Conservation (phyloP, 2,329 filamentous ascomycete genomes). For the Aphanocladium album region DNA sequence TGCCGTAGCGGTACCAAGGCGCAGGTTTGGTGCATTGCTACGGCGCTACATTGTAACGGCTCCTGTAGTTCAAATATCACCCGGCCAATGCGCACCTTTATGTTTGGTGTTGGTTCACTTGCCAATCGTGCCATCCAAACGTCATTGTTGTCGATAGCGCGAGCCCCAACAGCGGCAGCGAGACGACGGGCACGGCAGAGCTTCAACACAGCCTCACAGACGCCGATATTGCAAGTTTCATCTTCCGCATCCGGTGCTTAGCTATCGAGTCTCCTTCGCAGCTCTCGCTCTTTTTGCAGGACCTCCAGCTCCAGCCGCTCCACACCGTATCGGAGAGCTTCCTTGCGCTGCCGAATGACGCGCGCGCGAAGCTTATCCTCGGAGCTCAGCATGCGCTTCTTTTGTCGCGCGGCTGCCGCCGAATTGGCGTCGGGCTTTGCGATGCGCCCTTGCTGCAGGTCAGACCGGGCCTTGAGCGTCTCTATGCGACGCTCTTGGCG, state of each 20-base stretch:
- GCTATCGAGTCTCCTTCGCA: conserved; percentile 45
- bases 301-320: conserved; percentile 82
- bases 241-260: conserved; percentile 16
- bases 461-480: conserved; percentile 73
- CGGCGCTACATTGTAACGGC: too few relatives aligned
- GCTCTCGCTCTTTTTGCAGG: conserved; percentile 63
- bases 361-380: conserved; percentile 47
- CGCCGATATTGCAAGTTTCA: background rate
- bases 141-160: background rate
- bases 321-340: conserved; percentile 79
- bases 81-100: too few relatives aligned
- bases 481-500: conserved; percentile 79
- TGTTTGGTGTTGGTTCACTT: too few relatives aligned
- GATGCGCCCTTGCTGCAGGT: conserved; percentile 72
- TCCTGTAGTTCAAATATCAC: too few relatives aligned
- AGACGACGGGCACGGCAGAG: too few relatives aligned
- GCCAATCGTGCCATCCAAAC: background rate
- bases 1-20: background rate
- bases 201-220: too few relatives aligned
- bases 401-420: conserved; percentile 14
- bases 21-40: too few relatives aligned
- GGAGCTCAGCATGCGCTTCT: conserved; percentile 42
- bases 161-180: background rate
- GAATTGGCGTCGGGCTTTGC: conserved; percentile 23
- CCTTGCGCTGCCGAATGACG: conserved; percentile 73